Evolutionary conservation across 345 rosid genomes (phyloP), one percentile per base, ranked within the genome.

Genomic region (Moringa oleifera): DNA sequence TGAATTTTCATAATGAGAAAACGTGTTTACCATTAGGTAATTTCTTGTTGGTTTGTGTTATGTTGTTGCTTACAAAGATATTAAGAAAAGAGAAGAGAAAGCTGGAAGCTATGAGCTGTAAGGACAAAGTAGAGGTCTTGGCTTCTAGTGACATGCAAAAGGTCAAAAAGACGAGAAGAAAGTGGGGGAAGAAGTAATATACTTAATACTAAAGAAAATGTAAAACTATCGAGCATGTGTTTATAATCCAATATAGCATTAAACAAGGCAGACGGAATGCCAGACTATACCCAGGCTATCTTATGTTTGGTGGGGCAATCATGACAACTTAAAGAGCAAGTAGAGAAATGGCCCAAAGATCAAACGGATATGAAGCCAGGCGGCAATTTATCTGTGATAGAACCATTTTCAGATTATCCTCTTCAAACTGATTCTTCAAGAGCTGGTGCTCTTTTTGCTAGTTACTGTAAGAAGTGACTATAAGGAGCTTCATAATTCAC

Each of bases 351-450:
- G n/a, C n/a, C n/a, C n/a, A n/a, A n/a, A n/a, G n/a, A 68, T 58
- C 65, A 58, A 80, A 80, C 82, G 82, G 82, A 71, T 72, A 71
- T 49, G 41, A 59, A 28, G 55, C 71, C 31, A 25, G 25, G 21
- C 58, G 58, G 9, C 45, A 22, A 18, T 31, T 45, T 9, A 16
- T 5, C 8, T 16, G 1, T 18, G 24, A 12, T 47, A 17, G 10
- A 46, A 28, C 18, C 50, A n/a, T 24, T 15, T 15, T 62, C 2
- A 4, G 25, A 15, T 56, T 51, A 22, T 12, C 12, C 31, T 25
- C 60, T 57, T 24, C 19, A 2, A 55, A n/a, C n/a, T n/a, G n/a
- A n/a, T n/a, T n/a, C n/a, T n/a, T n/a, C n/a, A n/a, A n/a, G 21
- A 58, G 41, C 51, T 25, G 57, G 19, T 61, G 62, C 24, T 19